These are phyloP conservation scores for Ambrosia trifida DNA, from an alignment of 129 eudicot genomes.

Conservation along the genomic window DNA sequence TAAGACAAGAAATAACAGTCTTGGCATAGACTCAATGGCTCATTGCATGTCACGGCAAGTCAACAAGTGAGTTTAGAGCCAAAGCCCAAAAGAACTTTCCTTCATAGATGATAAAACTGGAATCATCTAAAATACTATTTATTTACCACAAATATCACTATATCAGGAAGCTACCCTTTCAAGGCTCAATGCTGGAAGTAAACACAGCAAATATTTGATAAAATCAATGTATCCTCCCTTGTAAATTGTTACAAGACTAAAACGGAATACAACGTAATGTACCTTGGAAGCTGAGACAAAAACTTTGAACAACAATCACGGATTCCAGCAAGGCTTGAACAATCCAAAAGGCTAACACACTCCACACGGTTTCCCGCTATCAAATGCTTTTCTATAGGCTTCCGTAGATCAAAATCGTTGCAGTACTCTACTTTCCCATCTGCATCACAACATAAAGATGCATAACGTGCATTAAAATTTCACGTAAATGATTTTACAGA, in stretches of 20 bases:
- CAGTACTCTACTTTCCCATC: slow-evolving; percentile 80
- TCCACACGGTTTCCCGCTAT: slow-evolving; percentile 60
- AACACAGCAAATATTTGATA: neutral
- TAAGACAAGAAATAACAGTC: neutral
- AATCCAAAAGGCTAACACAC: slow-evolving; percentile 69
- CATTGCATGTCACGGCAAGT: no score
- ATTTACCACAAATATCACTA: neutral
- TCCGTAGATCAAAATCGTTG: slow-evolving; percentile 84
- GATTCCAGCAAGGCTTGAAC: slow-evolving; percentile 51
- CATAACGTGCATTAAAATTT: neutral
- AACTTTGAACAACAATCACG: slow-evolving; percentile 76
- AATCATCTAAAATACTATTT: neutral
- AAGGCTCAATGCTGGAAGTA: neutral
- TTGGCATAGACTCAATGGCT: no score
- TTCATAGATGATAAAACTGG: neutral
- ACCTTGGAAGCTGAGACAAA: slow-evolving; percentile 75
- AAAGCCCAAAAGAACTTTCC: neutral
- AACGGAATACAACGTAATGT: neutral
- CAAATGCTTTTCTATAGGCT: slow-evolving; percentile 82
- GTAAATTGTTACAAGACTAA: neutral
- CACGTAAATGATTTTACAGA: neutral
- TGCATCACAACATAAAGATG: slow-evolving; percentile 33
- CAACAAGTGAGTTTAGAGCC: no score
- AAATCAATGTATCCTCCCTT: neutral
- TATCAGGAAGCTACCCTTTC: neutral